phyloP scores from a whole-genome alignment of 2,329 filamentous ascomycete genomes.

The Talaromyces pinophilus region DNA sequence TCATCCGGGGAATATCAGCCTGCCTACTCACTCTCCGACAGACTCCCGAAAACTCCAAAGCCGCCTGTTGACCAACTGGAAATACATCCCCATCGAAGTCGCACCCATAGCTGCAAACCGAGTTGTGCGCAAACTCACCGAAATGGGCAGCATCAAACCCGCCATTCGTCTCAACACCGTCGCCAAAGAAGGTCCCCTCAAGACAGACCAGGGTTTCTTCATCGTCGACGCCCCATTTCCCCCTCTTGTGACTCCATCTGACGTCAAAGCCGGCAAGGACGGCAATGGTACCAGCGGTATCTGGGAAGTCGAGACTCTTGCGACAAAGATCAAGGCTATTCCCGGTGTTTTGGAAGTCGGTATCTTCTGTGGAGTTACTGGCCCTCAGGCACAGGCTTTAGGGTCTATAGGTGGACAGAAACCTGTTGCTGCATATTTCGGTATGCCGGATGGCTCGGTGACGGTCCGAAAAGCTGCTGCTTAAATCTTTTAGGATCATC shows the following conservation, averaged over 20 bases:
- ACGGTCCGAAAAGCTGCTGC: conserved; percentile 52
- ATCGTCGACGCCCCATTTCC: conserved; percentile 91
- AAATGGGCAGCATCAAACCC: conserved; percentile 72
- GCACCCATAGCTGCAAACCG: conserved; percentile 78
- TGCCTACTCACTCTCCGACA: conserved; percentile 32
- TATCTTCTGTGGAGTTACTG: conserved; percentile 81
- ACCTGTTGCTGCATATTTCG: conserved; percentile 92
- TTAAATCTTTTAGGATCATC: conserved; percentile 21
- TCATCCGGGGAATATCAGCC: background rate
- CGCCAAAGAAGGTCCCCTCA: conserved; percentile 78
- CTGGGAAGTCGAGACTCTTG: conserved; percentile 79
- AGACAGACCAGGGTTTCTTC: conserved; percentile 83
- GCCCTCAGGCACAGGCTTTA: conserved; percentile 64
- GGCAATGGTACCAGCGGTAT: conserved; percentile 63
- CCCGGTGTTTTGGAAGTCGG: conserved; percentile 90
- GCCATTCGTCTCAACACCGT: conserved; percentile 70
- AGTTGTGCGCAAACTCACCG: conserved; percentile 70
- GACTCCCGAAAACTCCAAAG: conserved; percentile 88
- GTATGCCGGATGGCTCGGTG: conserved; percentile 75
- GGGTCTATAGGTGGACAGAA: conserved; percentile 75
- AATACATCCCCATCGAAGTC: conserved; percentile 87
- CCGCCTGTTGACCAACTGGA: conserved; percentile 74
- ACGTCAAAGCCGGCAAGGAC: conserved; percentile 51
- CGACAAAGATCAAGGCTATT: conserved; percentile 73
- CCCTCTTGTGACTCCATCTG: conserved; percentile 66